Percentiles rank a stretch among this genome's conserved stretches.
phyloP scores from a whole-genome alignment of 805 yeast genomes.

The Kregervanrija delftensis region DNA sequence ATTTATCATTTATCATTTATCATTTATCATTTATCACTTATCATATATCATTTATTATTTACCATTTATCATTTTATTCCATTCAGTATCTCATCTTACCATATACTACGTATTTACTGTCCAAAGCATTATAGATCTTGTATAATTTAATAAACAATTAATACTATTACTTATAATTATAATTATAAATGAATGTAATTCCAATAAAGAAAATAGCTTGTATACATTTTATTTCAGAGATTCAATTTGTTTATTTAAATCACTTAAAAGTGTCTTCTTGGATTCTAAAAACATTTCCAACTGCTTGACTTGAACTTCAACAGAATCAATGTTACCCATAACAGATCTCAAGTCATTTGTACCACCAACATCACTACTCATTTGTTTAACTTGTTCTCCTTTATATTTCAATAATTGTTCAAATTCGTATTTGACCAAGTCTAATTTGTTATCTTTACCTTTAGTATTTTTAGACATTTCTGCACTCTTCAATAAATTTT shows the following conservation, averaged over 20 bases:
- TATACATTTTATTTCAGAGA: constrained; percentile 9
- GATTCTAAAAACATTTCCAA: constrained; percentile 61
- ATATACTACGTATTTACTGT: too few relatives aligned
- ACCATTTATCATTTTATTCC: too few relatives aligned
- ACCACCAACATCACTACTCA: constrained; percentile 24
- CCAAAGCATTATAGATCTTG: too few relatives aligned
- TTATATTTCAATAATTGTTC: constrained; percentile 80
- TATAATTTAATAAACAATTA: not conserved
- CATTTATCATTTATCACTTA: too few relatives aligned
- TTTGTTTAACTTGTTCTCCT: constrained; percentile 45
- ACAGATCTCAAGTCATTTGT: constrained; percentile 41
- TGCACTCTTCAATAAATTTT: constrained; percentile 53
- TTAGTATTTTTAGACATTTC: constrained; percentile 37
- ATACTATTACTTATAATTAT: not conserved
- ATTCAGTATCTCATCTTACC: too few relatives aligned
- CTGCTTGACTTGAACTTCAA: constrained; percentile 69
- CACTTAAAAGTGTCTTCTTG: constrained; percentile 54
- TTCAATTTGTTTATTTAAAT: constrained; percentile 35
- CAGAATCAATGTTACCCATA: constrained; percentile 54
- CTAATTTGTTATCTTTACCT: constrained; percentile 22
- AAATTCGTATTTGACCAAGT: constrained; percentile 50
- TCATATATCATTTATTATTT: too few relatives aligned
- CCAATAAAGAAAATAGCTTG: not conserved
- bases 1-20: too few relatives aligned
- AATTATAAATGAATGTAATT: too few relatives aligned